Conservation (phyloP, 2,329 filamentous ascomycete species). For the Neophaeococcomyces aloes region DNA sequence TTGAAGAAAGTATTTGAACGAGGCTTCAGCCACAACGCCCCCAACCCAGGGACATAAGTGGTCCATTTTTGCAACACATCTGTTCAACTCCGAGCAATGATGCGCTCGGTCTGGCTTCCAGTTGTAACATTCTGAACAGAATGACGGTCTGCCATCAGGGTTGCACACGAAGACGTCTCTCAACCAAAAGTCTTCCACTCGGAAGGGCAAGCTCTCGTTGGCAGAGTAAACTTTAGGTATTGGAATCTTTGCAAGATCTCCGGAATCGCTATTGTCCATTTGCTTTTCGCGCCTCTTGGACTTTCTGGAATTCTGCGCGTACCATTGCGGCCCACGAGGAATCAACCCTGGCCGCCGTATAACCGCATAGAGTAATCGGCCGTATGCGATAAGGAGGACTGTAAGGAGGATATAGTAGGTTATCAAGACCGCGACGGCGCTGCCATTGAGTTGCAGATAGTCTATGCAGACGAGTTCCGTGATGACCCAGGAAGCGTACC, state of each 20-base stretch:
- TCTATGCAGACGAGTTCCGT: constrained; percentile 58
- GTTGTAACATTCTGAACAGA: constrained; percentile 72
- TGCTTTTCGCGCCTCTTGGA: too few species aligned
- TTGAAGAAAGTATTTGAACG: constrained; percentile 87
- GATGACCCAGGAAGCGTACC: constrained; percentile 61
- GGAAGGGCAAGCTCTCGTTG: constrained; percentile 5
- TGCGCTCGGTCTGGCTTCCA: constrained; percentile 85
- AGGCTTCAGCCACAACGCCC: constrained; percentile 74
- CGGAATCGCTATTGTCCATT: too few species aligned
- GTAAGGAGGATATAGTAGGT: constrained; percentile 64
- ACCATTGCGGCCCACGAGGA: constrained; percentile 46
- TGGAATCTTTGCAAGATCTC: too few species aligned
- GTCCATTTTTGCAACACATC: constrained; percentile 84
- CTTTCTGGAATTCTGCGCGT: constrained; percentile 22
- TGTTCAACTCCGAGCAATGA: constrained; percentile 69
- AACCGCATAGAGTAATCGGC: constrained; percentile 60
- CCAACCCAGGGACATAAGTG: constrained; percentile 97
- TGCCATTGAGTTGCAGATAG: constrained; percentile 51
- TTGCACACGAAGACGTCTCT: constrained; percentile 79
- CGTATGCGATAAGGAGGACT: constrained; percentile 55
- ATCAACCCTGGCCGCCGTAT: constrained; percentile 63
- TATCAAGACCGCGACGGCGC: constrained; percentile 59
- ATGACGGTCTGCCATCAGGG: constrained; percentile 69
- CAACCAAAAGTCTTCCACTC: constrained; percentile 28
- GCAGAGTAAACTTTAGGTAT: constrained; percentile 12